Percentiles rank a stretch among this genome's conserved stretches.
These are phyloP conservation scores for Colletotrichum sp. DNA, from an alignment of 2,329 filamentous ascomycete species.

Conservation along the genomic window DNA sequence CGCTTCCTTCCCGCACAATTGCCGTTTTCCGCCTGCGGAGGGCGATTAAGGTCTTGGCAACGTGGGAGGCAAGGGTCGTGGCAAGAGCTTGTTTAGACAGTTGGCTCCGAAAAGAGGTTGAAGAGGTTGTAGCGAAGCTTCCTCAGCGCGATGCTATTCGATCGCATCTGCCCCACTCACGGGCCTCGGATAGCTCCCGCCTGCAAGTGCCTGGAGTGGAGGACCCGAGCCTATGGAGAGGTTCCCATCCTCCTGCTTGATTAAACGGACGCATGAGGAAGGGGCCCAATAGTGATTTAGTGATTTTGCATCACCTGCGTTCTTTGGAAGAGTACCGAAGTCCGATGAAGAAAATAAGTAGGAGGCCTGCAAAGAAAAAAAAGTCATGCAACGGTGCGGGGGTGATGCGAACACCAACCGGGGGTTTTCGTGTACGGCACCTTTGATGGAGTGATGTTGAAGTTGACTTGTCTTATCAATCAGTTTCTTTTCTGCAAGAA, in stretches of 20 bases:
- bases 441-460: not conserved
- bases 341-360: not conserved
- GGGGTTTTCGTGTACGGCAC: not conserved
- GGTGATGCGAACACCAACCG: not conserved
- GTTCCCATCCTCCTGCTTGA: not conserved
- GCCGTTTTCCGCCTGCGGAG: not conserved
- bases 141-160: not conserved
- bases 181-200: not conserved
- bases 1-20: not conserved
- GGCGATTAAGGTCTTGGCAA: not conserved
- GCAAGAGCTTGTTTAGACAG: not conserved
- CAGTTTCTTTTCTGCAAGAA: not conserved
- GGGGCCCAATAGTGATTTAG: not conserved
- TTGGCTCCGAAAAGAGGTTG: not conserved
- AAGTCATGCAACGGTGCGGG: not conserved
- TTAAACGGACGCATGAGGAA: not conserved
- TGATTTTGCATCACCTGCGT: not conserved
- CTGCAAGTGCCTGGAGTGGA: not conserved
- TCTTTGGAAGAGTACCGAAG: not conserved
- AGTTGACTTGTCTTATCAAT: not conserved
- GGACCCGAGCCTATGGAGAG: not conserved
- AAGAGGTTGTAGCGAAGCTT: not conserved
- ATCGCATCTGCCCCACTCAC: slow-evolving; percentile 12
- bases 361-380: not conserved
- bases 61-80: not conserved